Evolutionary conservation across 257 asterid genomes (phyloP), one percentile per base, ranked within the genome.

Genomic region (Nicotiana noctiflora): DNA sequence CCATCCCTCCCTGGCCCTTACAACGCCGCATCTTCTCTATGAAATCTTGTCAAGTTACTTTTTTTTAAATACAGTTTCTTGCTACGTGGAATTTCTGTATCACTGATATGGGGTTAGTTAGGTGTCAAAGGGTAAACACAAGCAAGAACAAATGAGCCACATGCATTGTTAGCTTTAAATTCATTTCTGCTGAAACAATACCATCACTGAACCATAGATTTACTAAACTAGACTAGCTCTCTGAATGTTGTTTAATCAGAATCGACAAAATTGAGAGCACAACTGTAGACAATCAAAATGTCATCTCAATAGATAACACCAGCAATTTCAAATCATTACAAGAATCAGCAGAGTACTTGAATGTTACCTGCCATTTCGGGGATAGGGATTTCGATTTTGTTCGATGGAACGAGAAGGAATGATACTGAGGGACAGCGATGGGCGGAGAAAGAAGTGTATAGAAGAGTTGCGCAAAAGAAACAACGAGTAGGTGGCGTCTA

Each of bases 321-420:
- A 68, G 32, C 56, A 68, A 32, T 27, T 27, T 63, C 70, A 63
- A 6, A 63, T 4, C 19, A 40, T 19, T 40, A 68, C 32, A 68
- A 19, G 32, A 40, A 68, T 46, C 32, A 68, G 32, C 7, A 5
- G 56, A 14, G 57, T 40, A 40, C n/a, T 68, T 68, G 13, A 21
- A 13, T 46, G 23, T 72, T 72, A 72, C 77, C 77, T 72, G 77
- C 77, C 77, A 72, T 72, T 72, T 44, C 44, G 14, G 29, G 76
- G 34, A 40, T 9, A 68, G 57, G 57, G 37, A 21, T 70, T 52
- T 70, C 19, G 37, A 70, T 67, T 68, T 25, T 62, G 68, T 18
- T 8, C 10, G n/a, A 62, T 32, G 29, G 37, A 62, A 62, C 2
- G 37, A 31, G 19, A 23, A 21, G 31, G 77, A 8, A 11, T 3